Evolutionary conservation across 2,329 filamentous ascomycete species (phyloP), one percentile per base, ranked within the genome.

Genomic region (Fusarium bactridioides): DNA sequence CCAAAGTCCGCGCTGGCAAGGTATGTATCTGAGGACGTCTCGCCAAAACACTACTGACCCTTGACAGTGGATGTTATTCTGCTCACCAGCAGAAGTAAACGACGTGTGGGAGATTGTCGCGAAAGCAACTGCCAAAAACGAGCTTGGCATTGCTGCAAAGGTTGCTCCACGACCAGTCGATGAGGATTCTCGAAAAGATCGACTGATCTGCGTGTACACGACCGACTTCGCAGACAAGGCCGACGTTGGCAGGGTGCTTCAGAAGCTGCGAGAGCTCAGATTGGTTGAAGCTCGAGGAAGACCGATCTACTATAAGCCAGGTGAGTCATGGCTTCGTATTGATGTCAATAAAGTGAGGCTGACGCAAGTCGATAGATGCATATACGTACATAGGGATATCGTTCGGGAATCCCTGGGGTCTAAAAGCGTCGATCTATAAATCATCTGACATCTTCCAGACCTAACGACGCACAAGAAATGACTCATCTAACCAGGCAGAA

Each of bases 131-230:
- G 87, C 88, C 18, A 87, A 89, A 35, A 91, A 92, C 66, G 87
- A 92, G 71, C 86, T 97, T 5, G 94, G 94, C 0, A 87, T 90
- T 43, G 86, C 84, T 3, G 92, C 93, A 15, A 97, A 96, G 81
- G 91, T 95, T 18, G 80, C 91, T 2, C 89, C 92, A 3, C 83
- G 84, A 51, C 79, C 86, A 15, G 82, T 81, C 10, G 80, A 80
- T 2, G 81, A 83, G n/a, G 78, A 82, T 51, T 65, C 69, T 10
- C 76, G 81, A 29, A 84, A 81, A 47, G 81, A 83, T 25, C 86
- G 90, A 25, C 81, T 96, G 45, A 89, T 97, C 31, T 95, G 92
- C 73, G 84, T 97, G 12, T 97, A 97, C 80, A 97, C 93, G 10
- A 83, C 84, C 45, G 90, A 97, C 79, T 96, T 94, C 78, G 83